Conservation (phyloP, 2,329 filamentous ascomycete species). For the Cercospora nicotianae region DNA sequence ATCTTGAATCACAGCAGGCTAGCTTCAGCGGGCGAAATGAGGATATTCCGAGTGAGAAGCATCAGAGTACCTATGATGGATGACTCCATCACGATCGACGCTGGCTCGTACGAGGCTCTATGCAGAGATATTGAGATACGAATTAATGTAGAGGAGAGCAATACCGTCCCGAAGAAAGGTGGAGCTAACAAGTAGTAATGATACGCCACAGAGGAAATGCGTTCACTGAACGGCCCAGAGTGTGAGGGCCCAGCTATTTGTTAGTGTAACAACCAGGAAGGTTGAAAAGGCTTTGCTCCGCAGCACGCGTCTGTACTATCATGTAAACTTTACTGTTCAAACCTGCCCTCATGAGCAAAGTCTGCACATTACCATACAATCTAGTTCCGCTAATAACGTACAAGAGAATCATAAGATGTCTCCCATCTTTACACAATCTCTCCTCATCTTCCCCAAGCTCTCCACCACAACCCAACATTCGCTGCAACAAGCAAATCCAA, state of each 20-base stretch:
- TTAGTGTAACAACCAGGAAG: background rate
- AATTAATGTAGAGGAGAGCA: background rate
- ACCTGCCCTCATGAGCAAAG: background rate
- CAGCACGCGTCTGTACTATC: background rate
- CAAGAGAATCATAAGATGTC: background rate
- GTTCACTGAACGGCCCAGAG: background rate
- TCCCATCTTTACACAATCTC: background rate
- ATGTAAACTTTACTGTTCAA: background rate
- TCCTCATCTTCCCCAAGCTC: slow-evolving; percentile 53
- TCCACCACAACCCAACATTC: slow-evolving; percentile 93
- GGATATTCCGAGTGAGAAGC: too few species aligned
- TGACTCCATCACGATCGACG: background rate
- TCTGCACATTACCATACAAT: background rate
- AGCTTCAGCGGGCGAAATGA: too few species aligned
- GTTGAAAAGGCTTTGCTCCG: background rate
- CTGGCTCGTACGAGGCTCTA: background rate
- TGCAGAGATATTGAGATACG: background rate
- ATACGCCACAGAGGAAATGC: background rate
- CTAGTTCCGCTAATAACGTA: background rate
- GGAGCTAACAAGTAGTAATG: background rate
- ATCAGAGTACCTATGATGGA: too few species aligned
- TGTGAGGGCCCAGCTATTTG: background rate
- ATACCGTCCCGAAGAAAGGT: background rate
- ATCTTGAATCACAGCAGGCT: too few species aligned
- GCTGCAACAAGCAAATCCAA: slow-evolving; percentile 86